Evolutionary conservation across 2,329 filamentous ascomycete genomes (phyloP), one percentile per base, ranked within the genome.

Genomic region (Colletotrichum caudatum): DNA sequence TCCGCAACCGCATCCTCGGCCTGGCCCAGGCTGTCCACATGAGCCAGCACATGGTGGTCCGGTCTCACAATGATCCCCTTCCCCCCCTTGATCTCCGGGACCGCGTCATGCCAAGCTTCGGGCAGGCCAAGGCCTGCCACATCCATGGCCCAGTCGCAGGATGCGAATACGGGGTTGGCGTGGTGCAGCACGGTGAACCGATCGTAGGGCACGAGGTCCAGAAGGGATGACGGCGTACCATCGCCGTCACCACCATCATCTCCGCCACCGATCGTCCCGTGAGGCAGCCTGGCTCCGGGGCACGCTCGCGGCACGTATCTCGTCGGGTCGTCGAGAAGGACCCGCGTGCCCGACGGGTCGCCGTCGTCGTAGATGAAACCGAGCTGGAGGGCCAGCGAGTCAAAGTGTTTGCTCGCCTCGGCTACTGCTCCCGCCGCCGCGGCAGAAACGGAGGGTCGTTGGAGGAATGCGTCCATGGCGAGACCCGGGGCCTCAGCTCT

Each of bases 321-420:
- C 16, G 44, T 53, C 44, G 68, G 64, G 5, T 62, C 51, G 16
- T 71, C 51, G 29, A 71, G 64, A 57, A 71, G 57, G n/a, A 5
- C 51, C 11, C 11, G 20, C 33, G 64, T 68, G 5, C 23, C 5
- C 3, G 58, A 48, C 2, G 51, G 57, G 9, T 71, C 64, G 35
- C 67, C 64, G 39, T 71, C 37, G 37, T 39, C 37, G 14, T 39
- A 71, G 11, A 68, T 33, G 35, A 67, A 67, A 11, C 68, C 68
- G n/a, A 71, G 41, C 51, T 71, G 68, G 44, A 71, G 68, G 20
- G 64, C 68, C 23, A 71, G 51, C 16, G 64, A 71, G 51, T 71
- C 58, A 53, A 71, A 71, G 44, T 71, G 64, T 20, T 44, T 62
- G 57, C 68, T 68, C 44, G 68, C 64, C 20, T 68, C 68, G 14